Evolutionary conservation across 2,329 filamentous ascomycete genomes (phyloP), one percentile per base, ranked within the genome.

Genomic region (Microsporum canis): DNA sequence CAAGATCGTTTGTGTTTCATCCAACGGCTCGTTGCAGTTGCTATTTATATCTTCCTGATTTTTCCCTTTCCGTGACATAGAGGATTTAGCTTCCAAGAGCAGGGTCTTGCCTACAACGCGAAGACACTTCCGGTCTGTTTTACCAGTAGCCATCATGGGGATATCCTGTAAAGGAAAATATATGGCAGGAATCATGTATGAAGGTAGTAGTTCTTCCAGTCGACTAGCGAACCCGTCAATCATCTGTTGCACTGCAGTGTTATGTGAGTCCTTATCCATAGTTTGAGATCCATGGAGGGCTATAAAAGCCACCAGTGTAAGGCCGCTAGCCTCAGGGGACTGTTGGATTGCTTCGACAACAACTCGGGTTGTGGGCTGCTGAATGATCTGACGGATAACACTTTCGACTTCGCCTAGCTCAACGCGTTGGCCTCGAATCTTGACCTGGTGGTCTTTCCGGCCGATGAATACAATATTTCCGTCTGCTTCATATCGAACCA

Each of bases 401-500:
- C 89, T 83, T 69, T 92, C 88, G 72, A 95, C 92, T 74, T 95
- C 90, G 0, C 86, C 88, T 62, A 94, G 86, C 68, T 95, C 91
- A 0, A 95, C 79, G 10, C 90, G 80, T 70, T 95, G 90, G 0
- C 90, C 90, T 12, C 90, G 83, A 3, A 95, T 79, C 71, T 96
- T 96, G 63, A 95, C 85, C 71, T 96, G 91, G 1, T 60, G 61
- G 57, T 71, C 70, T 49, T 68, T 69, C 29, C 70, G 62, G 3
- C 67, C 66, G 4, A 67, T 56, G 57, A 63, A 68, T 3, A 57
- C 47, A 14, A 63, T 57, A 6, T 57, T 60, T 5, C 66, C 65
- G 33, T 66, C 61, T 0, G 78, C 65, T 68, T 67, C 3, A 43
- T 43, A 43, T 43, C 39, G 39, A n/a, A 43, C 39, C 17, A 43